A percentile compares a stretch with the other conserved stretches of the same genome.
phyloP scores from a whole-genome alignment of 2,329 filamentous ascomycete genomes.

The Aspergillus fumigatiaffinis region DNA sequence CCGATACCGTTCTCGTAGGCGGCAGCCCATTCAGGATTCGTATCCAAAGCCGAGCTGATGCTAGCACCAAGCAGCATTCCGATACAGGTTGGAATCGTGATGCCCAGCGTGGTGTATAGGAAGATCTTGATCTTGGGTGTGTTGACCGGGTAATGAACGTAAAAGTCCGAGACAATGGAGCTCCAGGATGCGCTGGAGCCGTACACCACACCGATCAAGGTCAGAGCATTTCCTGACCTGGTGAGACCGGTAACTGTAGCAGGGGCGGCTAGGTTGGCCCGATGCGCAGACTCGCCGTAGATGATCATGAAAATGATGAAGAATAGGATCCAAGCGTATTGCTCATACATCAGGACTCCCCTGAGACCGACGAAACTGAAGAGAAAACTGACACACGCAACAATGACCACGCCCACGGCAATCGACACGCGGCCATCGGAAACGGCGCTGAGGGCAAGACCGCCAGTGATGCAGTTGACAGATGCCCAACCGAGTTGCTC shows the following conservation, averaged over 20 bases:
- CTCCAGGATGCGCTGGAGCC: constrained; percentile 50
- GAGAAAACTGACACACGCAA: constrained; percentile 22
- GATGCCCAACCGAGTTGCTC: constrained; percentile 23
- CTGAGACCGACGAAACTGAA: constrained; percentile 26
- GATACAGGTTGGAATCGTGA: constrained; percentile 47
- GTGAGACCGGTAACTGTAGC: constrained; percentile 34
- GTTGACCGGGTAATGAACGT: constrained; percentile 47
- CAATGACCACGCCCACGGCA: constrained; percentile 24
- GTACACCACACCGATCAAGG: constrained; percentile 46
- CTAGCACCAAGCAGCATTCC: constrained; percentile 47
- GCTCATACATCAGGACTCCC: constrained; percentile 26
- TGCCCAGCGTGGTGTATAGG: constrained; percentile 46
- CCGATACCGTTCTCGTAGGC: constrained; percentile 38
- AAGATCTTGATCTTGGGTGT: constrained; percentile 48
- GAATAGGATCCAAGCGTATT: constrained; percentile 29
- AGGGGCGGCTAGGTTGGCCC: constrained; percentile 39
- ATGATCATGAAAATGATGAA: constrained; percentile 45
- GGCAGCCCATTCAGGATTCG: constrained; percentile 37
- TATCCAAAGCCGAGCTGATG: constrained; percentile 42
- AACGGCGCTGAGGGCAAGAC: constrained; percentile 27
- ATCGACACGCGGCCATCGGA: constrained; percentile 25
- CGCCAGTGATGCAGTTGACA: constrained; percentile 28
- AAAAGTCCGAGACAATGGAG: constrained; percentile 45
- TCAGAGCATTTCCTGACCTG: constrained; percentile 41
- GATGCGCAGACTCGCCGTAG: constrained; percentile 44